Evolutionary conservation across 768 basidiomycete genomes (phyloP), one percentile per base, ranked within the genome.

Genomic region (Hygrophorus russula): DNA sequence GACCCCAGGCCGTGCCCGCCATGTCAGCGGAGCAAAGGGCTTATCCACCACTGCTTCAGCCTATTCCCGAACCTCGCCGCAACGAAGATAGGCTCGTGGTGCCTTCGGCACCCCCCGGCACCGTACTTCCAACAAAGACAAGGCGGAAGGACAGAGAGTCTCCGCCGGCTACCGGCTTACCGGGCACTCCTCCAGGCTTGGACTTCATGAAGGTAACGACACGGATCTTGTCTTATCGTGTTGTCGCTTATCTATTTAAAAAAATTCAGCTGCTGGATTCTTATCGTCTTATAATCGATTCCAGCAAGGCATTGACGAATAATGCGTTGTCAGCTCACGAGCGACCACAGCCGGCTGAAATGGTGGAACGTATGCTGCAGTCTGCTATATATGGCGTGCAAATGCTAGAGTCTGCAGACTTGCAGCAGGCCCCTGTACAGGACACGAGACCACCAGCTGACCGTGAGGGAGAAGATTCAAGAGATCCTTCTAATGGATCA

Each of bases 381-480:
- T 63, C 61, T 37, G 70, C 70, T 18, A 58, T 57, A 14, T 59
- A 62, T 34, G 69, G 66, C 3, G 61, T 62, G 49, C 66, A 67
- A 49, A 60, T 71, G 59, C 53, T 79, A n/a, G 70, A 73, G 35
- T 59, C 70, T n/a, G 60, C 61, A 0, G 39, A 48, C 8, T 31
- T 51, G 4, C 32, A 48, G 19, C 27, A 44, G 3, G 2, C 52
- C n/a, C 27, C 50, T 17, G 31, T 40, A 27, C 43, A 49, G 46
- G 34, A 46, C 12, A 32, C 35, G 17, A 44, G 45, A 18, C 37
- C 42, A 5, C 41, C 36, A n/a, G 31, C 13, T 10, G 18, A 47
- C 1, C 41, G 33, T 29, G 47, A 44, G 15, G 31, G 18, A 15
- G 41, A 42, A 11, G 33, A 37, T 12, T 15, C 10, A 9, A 38